Evolutionary conservation across 2,329 filamentous ascomycete genomes (phyloP).

Genomic region (Xylaria multiplex): DNA sequence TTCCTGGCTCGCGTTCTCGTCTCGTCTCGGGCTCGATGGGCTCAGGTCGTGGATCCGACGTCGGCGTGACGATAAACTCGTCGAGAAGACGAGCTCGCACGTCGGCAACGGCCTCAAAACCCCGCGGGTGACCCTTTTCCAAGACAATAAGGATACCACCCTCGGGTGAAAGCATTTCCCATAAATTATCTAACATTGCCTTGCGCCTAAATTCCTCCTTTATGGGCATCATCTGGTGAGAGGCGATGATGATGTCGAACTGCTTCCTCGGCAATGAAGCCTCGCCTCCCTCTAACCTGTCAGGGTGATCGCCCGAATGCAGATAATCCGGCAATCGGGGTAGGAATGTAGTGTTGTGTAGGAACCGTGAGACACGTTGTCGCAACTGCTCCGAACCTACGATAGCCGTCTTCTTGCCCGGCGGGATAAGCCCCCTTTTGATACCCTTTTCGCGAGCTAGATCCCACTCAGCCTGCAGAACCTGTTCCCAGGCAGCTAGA

Average conservation of each 20-base stretch:
- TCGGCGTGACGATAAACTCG: constrained; percentile 63
- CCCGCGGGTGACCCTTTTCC: constrained; percentile 90
- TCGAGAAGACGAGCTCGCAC: constrained; percentile 82
- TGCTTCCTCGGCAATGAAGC: constrained; percentile 73
- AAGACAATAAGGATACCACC: constrained; percentile 88
- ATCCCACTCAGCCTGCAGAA: constrained; percentile 84
- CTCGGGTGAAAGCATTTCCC: constrained; percentile 83
- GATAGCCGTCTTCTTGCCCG: constrained; percentile 82
- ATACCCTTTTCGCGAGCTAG: constrained; percentile 65
- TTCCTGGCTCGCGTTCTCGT: constrained; percentile 65
- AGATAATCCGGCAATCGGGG: constrained; percentile 90
- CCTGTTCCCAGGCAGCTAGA: constrained; percentile 78
- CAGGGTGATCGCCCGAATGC: constrained; percentile 69
- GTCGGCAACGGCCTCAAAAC: constrained; percentile 90
- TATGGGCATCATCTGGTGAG: constrained; percentile 81
- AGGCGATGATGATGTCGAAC: constrained; percentile 90
- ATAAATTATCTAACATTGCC: constrained; percentile 85
- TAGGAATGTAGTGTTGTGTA: constrained; percentile 91
- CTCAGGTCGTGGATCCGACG: constrained; percentile 50
- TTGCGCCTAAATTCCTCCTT: constrained; percentile 81
- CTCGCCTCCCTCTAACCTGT: constrained; percentile 67
- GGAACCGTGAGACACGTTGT: constrained; percentile 76
- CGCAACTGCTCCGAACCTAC: constrained; percentile 80
- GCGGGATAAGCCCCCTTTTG: constrained; percentile 54
- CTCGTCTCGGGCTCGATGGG: constrained; percentile 53